Conservation (phyloP, 352 stramenopile genomes). For the Phytopythium delawarense region DNA sequence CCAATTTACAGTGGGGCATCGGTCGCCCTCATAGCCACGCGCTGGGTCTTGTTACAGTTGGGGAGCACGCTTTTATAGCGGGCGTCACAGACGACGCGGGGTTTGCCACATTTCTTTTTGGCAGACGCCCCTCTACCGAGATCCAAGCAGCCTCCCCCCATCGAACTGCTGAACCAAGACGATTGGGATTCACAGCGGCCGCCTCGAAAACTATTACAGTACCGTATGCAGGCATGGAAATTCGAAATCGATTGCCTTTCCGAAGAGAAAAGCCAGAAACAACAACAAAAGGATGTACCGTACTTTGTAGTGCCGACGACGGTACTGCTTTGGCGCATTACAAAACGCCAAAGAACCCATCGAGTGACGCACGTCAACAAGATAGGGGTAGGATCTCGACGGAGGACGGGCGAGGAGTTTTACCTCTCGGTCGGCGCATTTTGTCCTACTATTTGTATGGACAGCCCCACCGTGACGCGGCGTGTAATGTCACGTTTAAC, state of each 20-base stretch:
- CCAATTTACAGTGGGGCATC: neutral
- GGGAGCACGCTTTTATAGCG: constrained; percentile 1
- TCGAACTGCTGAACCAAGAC: neutral
- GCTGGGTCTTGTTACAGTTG: neutral
- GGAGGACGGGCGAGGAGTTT: neutral
- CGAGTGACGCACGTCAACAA: constrained; percentile 5
- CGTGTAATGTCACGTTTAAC: constrained; percentile 2
- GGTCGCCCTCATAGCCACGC: constrained; percentile 1
- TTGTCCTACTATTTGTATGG: neutral
- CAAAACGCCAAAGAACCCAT: constrained; percentile 1
- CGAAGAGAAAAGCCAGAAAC: neutral
- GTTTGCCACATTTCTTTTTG: neutral
- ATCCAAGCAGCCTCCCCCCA: constrained; percentile 5
- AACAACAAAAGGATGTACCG: neutral
- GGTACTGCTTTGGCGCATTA: neutral
- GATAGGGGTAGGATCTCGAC: neutral
- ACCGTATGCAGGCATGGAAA: neutral
- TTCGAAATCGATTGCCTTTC: neutral
- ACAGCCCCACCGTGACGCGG: neutral
- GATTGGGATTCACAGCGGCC: neutral
- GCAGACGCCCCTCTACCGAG: neutral
- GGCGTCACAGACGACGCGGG: neutral
- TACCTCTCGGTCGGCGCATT: neutral
- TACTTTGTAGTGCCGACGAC: neutral
- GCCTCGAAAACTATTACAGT: neutral